Base-by-base conservation (phyloP, 306 rosid species). In the Gastrolobium bilobum region DNA sequence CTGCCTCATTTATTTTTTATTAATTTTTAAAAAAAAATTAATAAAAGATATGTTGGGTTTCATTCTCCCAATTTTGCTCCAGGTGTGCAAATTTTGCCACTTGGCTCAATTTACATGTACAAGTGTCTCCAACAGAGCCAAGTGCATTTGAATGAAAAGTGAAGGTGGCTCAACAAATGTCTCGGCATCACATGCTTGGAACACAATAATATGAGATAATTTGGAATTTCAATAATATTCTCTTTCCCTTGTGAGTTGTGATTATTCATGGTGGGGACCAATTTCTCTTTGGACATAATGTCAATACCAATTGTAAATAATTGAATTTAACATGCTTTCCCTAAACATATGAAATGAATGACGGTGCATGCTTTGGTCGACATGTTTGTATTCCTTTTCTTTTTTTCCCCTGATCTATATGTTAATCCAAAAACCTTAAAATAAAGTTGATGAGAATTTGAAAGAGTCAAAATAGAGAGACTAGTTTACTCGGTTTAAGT, bases 251-350 rank as follows among this genome's bases (percentile, higher is more conserved):
- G n/a, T 46, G 42, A 50, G 35, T 4, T 34, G 57, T 76, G 39
- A 42, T 4, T 26, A 59, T 11, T 76, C 34, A 10, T 56, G n/a
- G 2, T 9, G 75, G 14, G 83, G 61, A 8, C 79, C 76, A 43
- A 42, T 40, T 57, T 56, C 40, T 56, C 31, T 10, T 31, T 31
- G 52, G 58, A 38, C 58, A 29, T 26, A 52, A 31, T 71, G 48
- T 34, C 10, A 6, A 38, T 1, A 6, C 1, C 74, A 4, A n/a
- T 13, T n/a, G 62, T 43, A 59, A 82, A 61, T 71, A 48, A 67
- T 77, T 72, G 79, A 70, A 9, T 50, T 63, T 38, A 68, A 75
- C 82, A 38, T 67, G 80, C 80, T 13, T 31, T 46, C 72, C 81
- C 77, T 68, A 75, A 68, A 78, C 65, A 35, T 48, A 8, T 30